phyloP scores from a whole-genome alignment of 805 yeast species.

The Metschnikowia bowlesiae region DNA sequence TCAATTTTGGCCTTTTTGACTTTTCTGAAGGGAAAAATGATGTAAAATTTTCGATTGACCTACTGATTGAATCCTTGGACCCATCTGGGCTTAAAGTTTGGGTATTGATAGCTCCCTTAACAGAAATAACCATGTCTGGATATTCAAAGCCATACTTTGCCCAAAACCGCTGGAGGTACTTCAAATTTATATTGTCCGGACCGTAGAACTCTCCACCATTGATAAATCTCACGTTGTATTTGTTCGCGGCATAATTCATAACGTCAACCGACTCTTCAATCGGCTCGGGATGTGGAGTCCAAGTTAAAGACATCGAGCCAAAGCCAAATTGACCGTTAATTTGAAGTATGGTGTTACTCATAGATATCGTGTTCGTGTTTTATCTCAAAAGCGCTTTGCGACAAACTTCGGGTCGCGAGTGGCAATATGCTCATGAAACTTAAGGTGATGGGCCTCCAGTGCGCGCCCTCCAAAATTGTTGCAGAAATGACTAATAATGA shows the following conservation, averaged over 20 bases:
- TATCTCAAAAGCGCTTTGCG: neutral
- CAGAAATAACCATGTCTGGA: conserved; percentile 50
- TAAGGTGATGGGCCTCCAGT: neutral
- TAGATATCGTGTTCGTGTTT: neutral
- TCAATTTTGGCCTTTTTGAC: conserved; percentile 29
- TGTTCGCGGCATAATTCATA: conserved; percentile 37
- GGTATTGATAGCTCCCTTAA: conserved; percentile 60
- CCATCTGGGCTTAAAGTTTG: conserved; percentile 45
- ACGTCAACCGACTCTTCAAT: conserved; percentile 49
- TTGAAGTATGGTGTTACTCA: conserved; percentile 5
- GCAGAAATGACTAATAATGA: neutral
- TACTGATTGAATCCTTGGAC: conserved; percentile 41
- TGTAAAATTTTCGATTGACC: conserved; percentile 44
- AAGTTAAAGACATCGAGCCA: conserved; percentile 81
- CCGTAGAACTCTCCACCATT: conserved; percentile 85
- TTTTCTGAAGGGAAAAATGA: conserved; percentile 26
- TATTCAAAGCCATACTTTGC: conserved; percentile 53
- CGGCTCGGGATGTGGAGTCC: conserved; percentile 57
- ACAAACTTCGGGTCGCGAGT: neutral
- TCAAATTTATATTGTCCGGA: conserved; percentile 45
- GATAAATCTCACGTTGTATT: conserved; percentile 52
- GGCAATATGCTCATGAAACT: neutral
- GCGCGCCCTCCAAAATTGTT: neutral
- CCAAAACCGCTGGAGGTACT: conserved; percentile 54
- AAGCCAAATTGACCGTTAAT: conserved; percentile 47